These are phyloP conservation scores for Luvunga scandens DNA, from an alignment of 345 rosid genomes.

Conservation along the genomic window DNA sequence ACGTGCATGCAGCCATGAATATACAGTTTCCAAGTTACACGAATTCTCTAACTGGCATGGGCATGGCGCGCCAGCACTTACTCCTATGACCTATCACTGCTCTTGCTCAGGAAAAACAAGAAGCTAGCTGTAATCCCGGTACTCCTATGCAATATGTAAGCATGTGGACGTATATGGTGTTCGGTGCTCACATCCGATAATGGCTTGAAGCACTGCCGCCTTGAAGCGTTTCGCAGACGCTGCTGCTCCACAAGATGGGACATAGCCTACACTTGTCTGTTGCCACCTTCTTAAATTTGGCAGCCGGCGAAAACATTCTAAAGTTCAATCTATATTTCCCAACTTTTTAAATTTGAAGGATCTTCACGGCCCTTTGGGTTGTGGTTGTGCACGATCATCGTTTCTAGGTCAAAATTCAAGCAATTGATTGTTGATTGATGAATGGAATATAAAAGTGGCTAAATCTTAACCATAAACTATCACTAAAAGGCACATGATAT, in stretches of 20 bases:
- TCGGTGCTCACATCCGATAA: not conserved
- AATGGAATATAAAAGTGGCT: too few species aligned
- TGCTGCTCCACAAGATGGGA: not conserved
- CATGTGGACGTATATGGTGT: not conserved
- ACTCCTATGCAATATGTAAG: not conserved
- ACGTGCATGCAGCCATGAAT: not conserved
- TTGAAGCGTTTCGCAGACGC: too few species aligned
- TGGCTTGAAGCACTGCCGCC: not conserved
- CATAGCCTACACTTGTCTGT: not conserved
- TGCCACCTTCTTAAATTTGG: not conserved
- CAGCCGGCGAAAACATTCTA: too few species aligned
- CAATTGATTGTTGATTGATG: too few species aligned
- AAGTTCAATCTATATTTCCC: too few species aligned
- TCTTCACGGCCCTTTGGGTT: not conserved
- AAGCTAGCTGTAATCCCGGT: not conserved
- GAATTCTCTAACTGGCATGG: not conserved
- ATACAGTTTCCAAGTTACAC: not conserved
- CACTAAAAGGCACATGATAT: fast-evolving
- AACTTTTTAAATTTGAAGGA: too few species aligned
- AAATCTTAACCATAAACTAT: too few species aligned
- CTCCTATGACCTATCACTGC: not conserved
- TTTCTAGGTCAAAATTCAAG: not conserved
- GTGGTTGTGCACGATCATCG: not conserved
- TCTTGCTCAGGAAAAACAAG: not conserved
- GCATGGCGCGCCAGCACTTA: not conserved